Evolutionary conservation across 1,284 basidiomycete species (phyloP).

Genomic region (Laetiporus sulphureus): DNA sequence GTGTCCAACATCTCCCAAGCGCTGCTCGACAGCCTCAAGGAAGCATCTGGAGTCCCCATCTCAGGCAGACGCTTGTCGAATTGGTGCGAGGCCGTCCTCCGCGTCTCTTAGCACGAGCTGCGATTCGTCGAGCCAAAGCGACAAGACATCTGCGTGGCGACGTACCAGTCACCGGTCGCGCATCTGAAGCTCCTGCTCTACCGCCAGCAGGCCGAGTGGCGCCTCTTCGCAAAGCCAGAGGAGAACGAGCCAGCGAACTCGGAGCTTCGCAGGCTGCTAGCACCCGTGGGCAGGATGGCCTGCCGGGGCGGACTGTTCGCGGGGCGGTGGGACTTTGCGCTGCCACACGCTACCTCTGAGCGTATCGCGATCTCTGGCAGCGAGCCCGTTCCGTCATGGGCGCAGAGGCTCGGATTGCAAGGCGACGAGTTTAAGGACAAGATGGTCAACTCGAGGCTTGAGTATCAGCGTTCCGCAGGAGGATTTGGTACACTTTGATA

Average conservation of each 20-base stretch:
- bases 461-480: constrained; percentile 52
- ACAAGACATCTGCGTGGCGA: constrained; percentile 81
- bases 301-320: constrained; percentile 54
- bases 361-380: constrained; percentile 60
- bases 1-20: constrained; percentile 48
- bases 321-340: constrained; percentile 78
- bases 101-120: constrained; percentile 58
- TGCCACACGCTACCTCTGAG: constrained; percentile 59
- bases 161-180: constrained; percentile 71
- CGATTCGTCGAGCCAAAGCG: constrained; percentile 84
- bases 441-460: constrained; percentile 61
- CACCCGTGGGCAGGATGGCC: constrained; percentile 73
- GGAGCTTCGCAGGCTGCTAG: constrained; percentile 71
- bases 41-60: constrained; percentile 36
- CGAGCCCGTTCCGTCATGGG: constrained; percentile 79
- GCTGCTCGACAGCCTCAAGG: constrained; percentile 49
- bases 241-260: constrained; percentile 72
- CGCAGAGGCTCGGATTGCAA: constrained; percentile 72
- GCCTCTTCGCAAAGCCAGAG: constrained; percentile 69
- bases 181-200: constrained; percentile 75
- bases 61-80: constrained; percentile 49
- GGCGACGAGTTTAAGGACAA: constrained; percentile 60
- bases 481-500: constrained; percentile 58
- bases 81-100: constrained; percentile 68
- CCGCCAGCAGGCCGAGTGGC: constrained; percentile 80